Evolutionary conservation across 129 eudicot genomes (phyloP), one percentile per base, ranked within the genome.

Genomic region (Lactuca sativa): DNA sequence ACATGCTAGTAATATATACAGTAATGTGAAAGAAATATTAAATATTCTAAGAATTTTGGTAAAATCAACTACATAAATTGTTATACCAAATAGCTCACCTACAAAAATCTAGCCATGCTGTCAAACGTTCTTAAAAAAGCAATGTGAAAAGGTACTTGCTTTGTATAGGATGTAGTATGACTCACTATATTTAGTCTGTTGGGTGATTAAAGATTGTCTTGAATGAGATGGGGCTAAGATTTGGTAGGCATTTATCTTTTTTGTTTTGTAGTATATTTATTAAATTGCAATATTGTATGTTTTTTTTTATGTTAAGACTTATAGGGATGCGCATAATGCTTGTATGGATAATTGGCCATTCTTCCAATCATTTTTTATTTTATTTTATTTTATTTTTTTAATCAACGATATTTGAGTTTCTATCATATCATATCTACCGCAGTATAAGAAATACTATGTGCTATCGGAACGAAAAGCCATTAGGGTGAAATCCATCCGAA

Each of bases 221-320:
- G 17, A 67, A 67, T 52, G 72, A 52, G 17, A 52, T 51, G 61
- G 34, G 30, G 60, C 30, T 15, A 67, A 31, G 18, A 7, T 51
- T 67, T 67, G 72, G 60, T 51, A 10, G 66, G 8, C 48, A 15
- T 61, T 61, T 18, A 34, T 61, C 37, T 16, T 66, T 36, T 32
- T 67, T 57, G 59, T 25, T 66, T 66, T 47, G 41, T 65, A 25
- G 57, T 48, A 18, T 47, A 31, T n/a, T 61, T 36, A 61, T 61
- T 61, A 36, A 36, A 8, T 47, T 47, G 9, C 12, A 43, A 25
- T 25, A 1, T 3, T 9, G 4, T 3, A 8, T 3, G 7, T 25
- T 25, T 25, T 25, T 25, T 25, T 25, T 25, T 25, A 25, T 25
- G 30, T 25, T 25, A 18, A 18, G 21, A 18, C 21, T 18, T 1